Evolutionary conservation across 441 rosid genomes (phyloP).

Genomic region (Omphalea diandra): DNA sequence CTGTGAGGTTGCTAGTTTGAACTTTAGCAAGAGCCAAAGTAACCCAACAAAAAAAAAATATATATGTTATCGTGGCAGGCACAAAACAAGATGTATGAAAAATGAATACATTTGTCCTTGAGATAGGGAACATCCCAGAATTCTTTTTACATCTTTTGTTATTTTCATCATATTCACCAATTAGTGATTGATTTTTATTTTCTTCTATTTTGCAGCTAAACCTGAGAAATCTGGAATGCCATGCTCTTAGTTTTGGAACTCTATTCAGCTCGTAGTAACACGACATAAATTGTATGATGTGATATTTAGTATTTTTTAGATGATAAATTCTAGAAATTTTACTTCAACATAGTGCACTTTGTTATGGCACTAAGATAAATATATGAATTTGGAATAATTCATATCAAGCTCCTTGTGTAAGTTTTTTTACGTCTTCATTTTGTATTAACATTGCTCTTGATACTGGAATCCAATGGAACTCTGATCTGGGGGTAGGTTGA

Average conservation of each 20-base stretch:
- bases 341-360: background rate
- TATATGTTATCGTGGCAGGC: background rate
- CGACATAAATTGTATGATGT: constrained; percentile 21
- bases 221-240: constrained; percentile 80
- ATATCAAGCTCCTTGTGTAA: background rate
- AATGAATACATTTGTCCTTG: background rate
- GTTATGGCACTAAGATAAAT: background rate
- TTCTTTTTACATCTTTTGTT: background rate
- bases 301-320: background rate
- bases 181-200: background rate
- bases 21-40: background rate
- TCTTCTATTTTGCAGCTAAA: constrained; percentile 51
- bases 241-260: constrained; percentile 64
- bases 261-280: constrained; percentile 35
- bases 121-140: background rate
- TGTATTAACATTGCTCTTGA: background rate
- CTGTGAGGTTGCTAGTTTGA: no score
- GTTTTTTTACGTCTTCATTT: background rate
- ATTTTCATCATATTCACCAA: background rate
- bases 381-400: background rate
- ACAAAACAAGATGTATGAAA: background rate
- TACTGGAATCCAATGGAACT: background rate
- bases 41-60: background rate
- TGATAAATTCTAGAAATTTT: background rate
- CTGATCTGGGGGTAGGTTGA: background rate